Evolutionary conservation across 306 rosid genomes (phyloP).

Genomic region (Cicer arietinum): DNA sequence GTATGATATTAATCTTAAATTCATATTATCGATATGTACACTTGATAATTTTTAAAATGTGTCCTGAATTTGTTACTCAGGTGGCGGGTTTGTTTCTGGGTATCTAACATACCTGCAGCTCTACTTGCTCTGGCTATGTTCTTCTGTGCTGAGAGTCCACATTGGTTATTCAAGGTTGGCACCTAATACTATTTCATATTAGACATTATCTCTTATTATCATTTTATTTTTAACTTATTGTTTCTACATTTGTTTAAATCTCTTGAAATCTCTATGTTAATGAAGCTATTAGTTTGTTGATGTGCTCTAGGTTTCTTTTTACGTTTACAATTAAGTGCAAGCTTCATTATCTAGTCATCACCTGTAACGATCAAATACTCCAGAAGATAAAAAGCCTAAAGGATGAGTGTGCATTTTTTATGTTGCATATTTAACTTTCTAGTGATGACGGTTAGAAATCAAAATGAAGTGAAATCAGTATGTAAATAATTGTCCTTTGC

Average conservation of each 20-base stretch:
- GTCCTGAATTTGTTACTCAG: constrained; percentile 53
- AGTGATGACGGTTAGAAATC: constrained; percentile 3
- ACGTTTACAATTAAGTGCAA: neutral
- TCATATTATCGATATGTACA: constrained; percentile 26
- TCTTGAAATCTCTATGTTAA: constrained; percentile 35
- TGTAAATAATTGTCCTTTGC: constrained; percentile 27
- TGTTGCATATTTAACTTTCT: constrained; percentile 4
- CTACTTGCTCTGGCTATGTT: constrained; percentile 73
- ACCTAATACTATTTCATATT: constrained; percentile 27
- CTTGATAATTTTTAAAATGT: constrained; percentile 41
- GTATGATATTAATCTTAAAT: constrained; percentile 52
- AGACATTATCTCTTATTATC: constrained; percentile 24
- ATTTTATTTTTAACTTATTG: constrained; percentile 17
- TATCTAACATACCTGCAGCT: constrained; percentile 84
- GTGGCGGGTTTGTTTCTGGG: constrained; percentile 98
- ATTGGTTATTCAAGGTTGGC: constrained; percentile 88
- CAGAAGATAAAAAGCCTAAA: constrained; percentile 2
- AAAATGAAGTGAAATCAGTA: constrained; percentile 24
- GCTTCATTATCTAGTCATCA: constrained; percentile 19
- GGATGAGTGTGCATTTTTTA: neutral
- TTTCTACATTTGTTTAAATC: constrained; percentile 21
- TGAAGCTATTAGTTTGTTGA: constrained; percentile 23
- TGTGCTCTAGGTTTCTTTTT: constrained; percentile 18
- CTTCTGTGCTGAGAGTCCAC: constrained; percentile 93
- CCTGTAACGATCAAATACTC: constrained; percentile 12